phyloP scores from a whole-genome alignment of 192 early-diverging fungal genomes.

The Coemansia sp. region DNA sequence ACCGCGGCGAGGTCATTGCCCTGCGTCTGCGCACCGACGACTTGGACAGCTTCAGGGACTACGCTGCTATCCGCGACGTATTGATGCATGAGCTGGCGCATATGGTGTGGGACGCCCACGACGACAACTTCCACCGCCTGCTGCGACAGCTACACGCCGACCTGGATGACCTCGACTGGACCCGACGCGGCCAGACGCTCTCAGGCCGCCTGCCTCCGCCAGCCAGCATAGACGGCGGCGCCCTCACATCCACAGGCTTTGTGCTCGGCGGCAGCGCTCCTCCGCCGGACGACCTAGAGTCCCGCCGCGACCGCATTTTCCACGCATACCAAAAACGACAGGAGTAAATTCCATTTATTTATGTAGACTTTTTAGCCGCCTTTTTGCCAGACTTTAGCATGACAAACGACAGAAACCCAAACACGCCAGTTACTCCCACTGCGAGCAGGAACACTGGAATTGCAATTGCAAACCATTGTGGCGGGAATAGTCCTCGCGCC shows the following conservation, averaged over 20 bases:
- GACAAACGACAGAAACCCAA: constrained; percentile 75
- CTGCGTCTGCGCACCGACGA: constrained; percentile 37
- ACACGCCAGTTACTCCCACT: constrained; percentile 68
- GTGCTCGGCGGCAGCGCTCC: constrained; percentile 38
- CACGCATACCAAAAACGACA: constrained; percentile 16
- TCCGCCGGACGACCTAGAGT: background rate
- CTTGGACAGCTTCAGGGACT: constrained; percentile 40
- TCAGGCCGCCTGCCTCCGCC: background rate
- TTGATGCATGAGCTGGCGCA: constrained; percentile 52
- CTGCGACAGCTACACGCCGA: constrained; percentile 38
- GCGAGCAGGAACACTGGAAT: constrained; percentile 79
- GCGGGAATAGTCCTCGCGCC: constrained; percentile 72
- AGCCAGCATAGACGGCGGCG: constrained; percentile 33
- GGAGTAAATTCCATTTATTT: constrained; percentile 3
- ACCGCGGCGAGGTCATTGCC: constrained; percentile 43
- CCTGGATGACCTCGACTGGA: constrained; percentile 44
- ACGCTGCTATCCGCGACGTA: constrained; percentile 22
- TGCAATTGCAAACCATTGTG: constrained; percentile 80
- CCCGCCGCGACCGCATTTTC: constrained; percentile 28
- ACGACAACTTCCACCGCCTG: constrained; percentile 37
- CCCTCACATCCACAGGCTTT: constrained; percentile 24
- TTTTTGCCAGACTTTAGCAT: constrained; percentile 78
- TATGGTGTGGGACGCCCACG: constrained; percentile 50
- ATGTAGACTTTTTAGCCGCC: constrained; percentile 66
- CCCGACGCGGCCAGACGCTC: constrained; percentile 23